Conservation (phyloP, 2,329 filamentous ascomycete species). For the Xenoacremonium recifei region DNA sequence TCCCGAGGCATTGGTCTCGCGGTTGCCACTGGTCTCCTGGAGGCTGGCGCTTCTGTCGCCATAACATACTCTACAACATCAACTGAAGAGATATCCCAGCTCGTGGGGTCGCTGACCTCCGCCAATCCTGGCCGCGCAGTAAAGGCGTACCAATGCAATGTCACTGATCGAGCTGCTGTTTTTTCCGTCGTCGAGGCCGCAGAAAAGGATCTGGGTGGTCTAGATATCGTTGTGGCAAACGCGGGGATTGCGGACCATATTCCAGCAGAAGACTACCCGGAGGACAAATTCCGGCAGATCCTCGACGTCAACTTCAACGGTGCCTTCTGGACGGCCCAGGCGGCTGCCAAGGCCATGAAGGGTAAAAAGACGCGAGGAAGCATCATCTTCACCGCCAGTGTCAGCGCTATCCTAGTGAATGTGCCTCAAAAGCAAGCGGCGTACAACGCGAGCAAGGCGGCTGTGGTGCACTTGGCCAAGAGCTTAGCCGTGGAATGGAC, state of each 20-base stretch:
- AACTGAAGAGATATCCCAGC: slow-evolving; percentile 8
- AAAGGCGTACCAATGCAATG: slow-evolving; percentile 37
- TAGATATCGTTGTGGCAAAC: slow-evolving; percentile 43
- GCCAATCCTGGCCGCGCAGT: slow-evolving; percentile 14
- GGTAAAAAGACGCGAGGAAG: slow-evolving; percentile 31
- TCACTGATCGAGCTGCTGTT: slow-evolving; percentile 28
- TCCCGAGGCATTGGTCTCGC: slow-evolving; percentile 51
- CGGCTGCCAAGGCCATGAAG: slow-evolving; percentile 36
- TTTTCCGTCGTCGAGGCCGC: slow-evolving; percentile 26
- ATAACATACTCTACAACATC: slow-evolving; percentile 18
- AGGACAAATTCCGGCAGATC: slow-evolving; percentile 36
- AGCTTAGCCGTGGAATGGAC: slow-evolving; percentile 43
- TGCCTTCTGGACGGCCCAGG: slow-evolving; percentile 42
- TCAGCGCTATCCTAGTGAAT: slow-evolving; percentile 40
- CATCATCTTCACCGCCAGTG: slow-evolving; percentile 40
- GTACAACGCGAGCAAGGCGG: slow-evolving; percentile 44
- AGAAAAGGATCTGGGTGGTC: slow-evolving; percentile 34
- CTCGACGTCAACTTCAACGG: slow-evolving; percentile 41
- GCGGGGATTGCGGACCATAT: slow-evolving; percentile 38
- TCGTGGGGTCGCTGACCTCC: slow-evolving; percentile 9
- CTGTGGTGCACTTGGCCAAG: slow-evolving; percentile 38
- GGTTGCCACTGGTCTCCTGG: slow-evolving; percentile 17
- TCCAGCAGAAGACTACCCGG: slow-evolving; percentile 38
- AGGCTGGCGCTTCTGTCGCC: slow-evolving; percentile 22
- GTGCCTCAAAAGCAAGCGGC: slow-evolving; percentile 40